A percentile compares a stretch with the other conserved stretches of the same genome.
Conservation (phyloP, 306 rosid genomes). For the Begonia masoniana region DNA sequence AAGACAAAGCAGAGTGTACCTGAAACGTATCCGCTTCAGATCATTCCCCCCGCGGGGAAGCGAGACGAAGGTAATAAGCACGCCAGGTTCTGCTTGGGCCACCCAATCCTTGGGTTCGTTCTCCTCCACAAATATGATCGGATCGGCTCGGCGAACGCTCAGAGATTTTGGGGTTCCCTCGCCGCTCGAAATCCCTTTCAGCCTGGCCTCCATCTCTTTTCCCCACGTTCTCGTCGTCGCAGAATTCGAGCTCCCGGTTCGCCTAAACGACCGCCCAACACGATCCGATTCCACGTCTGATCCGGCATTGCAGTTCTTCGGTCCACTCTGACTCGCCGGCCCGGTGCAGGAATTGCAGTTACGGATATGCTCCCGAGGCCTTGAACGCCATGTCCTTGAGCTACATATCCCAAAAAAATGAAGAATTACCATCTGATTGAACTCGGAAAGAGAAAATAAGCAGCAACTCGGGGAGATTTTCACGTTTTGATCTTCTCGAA, state of each 20-base stretch:
- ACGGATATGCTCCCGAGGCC: slow-evolving; percentile 81
- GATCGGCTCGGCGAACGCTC: slow-evolving; percentile 59
- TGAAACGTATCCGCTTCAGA: slow-evolving; percentile 73
- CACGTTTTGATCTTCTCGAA: not conserved
- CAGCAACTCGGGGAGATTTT: not conserved
- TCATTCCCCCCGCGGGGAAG: slow-evolving; percentile 78
- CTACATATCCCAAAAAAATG: slow-evolving; percentile 18
- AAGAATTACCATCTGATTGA: not conserved
- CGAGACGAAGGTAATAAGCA: slow-evolving; percentile 65
- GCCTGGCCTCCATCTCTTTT: slow-evolving; percentile 86
- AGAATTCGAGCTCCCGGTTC: slow-evolving; percentile 73
- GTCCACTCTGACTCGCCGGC: slow-evolving; percentile 23
- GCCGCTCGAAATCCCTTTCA: slow-evolving; percentile 84
- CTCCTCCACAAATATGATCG: slow-evolving; percentile 70
- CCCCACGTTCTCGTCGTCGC: slow-evolving; percentile 71
- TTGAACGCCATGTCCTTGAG: slow-evolving; percentile 88
- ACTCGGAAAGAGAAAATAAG: not conserved
- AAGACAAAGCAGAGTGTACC: slow-evolving; percentile 21
- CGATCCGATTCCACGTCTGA: slow-evolving; percentile 72
- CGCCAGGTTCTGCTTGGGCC: slow-evolving; percentile 81
- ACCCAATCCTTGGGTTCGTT: slow-evolving; percentile 80
- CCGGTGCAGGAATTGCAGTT: slow-evolving; percentile 75
- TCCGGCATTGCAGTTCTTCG: slow-evolving; percentile 23
- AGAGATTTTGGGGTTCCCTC: slow-evolving; percentile 71
- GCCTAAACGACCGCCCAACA: slow-evolving; percentile 60